A percentile compares a stretch with the other conserved stretches of the same genome.
phyloP scores from a whole-genome alignment of 164 flowering plant genomes.

The Euptelea pleiosperma region DNA sequence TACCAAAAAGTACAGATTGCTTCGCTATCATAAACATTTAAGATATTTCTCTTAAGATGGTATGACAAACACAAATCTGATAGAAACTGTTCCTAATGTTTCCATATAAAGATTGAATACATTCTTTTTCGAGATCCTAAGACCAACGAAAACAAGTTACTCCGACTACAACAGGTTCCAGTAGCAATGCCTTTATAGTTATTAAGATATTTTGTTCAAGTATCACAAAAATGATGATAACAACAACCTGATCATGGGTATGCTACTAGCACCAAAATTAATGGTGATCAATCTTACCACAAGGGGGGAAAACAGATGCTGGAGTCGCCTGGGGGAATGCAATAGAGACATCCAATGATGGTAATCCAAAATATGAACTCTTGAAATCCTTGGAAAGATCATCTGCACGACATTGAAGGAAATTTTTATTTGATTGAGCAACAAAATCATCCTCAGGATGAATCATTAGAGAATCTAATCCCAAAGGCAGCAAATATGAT shows the following conservation, averaged over 20 bases:
- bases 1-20: not conserved
- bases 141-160: too few relatives aligned
- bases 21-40: not conserved
- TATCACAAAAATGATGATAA: too few relatives aligned
- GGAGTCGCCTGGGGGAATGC: conserved; percentile 97
- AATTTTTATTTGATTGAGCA: not conserved
- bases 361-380: conserved; percentile 48
- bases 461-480: not conserved
- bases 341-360: conserved; percentile 65
- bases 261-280: not conserved
- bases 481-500: not conserved
- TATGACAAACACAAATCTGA: not conserved
- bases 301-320: conserved; percentile 76
- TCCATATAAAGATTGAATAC: not conserved
- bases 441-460: not conserved
- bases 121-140: too few relatives aligned
- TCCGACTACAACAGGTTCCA: too few relatives aligned
- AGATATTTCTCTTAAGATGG: not conserved
- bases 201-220: too few relatives aligned
- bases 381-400: conserved; percentile 24
- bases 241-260: not conserved
- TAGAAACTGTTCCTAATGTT: not conserved
- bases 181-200: too few relatives aligned
- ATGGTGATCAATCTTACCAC: conserved; percentile 39
- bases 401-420: conserved; percentile 23